Conservation (phyloP, 306 rosid species). For the Pyrus bretschneideri region DNA sequence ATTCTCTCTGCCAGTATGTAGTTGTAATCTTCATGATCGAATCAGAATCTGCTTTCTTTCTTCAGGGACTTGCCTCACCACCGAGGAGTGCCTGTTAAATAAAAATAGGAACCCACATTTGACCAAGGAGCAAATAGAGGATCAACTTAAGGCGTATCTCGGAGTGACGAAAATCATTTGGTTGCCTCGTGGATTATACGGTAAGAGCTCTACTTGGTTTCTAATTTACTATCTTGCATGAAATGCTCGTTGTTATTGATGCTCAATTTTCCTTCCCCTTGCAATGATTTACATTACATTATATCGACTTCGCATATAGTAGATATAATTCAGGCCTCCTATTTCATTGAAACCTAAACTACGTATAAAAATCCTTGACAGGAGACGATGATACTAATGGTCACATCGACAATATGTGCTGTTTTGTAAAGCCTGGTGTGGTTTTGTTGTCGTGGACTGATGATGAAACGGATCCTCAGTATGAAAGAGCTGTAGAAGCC, state of each 20-base stretch:
- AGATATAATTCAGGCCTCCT: not conserved
- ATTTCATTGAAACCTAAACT: conserved; percentile 7
- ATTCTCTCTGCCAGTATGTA: not conserved
- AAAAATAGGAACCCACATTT: conserved; percentile 80
- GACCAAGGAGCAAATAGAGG: conserved; percentile 70
- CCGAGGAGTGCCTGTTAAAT: conserved; percentile 92
- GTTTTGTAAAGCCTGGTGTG: conserved; percentile 86
- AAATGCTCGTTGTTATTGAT: too few relatives aligned
- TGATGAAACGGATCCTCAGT: conserved; percentile 79
- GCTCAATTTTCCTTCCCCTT: not conserved
- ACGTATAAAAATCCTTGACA: conserved; percentile 23
- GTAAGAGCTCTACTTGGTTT: conserved; percentile 34
- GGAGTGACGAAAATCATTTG: conserved; percentile 78
- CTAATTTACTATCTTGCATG: not conserved
- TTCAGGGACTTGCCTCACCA: conserved; percentile 92
- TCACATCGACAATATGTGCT: conserved; percentile 91
- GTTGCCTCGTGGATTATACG: conserved; percentile 84
- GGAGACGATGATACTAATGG: conserved; percentile 98
- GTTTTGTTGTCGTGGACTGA: conserved; percentile 81
- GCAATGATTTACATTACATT: not conserved
- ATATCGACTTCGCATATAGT: not conserved
- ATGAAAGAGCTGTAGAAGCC: conserved; percentile 70
- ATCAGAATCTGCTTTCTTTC: conserved; percentile 6
- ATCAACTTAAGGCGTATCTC: conserved; percentile 72
- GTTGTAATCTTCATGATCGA: conserved; percentile 5